Evolutionary conservation across 78 protist genomes (phyloP).

Genomic region (Chrysochromulina parva): DNA sequence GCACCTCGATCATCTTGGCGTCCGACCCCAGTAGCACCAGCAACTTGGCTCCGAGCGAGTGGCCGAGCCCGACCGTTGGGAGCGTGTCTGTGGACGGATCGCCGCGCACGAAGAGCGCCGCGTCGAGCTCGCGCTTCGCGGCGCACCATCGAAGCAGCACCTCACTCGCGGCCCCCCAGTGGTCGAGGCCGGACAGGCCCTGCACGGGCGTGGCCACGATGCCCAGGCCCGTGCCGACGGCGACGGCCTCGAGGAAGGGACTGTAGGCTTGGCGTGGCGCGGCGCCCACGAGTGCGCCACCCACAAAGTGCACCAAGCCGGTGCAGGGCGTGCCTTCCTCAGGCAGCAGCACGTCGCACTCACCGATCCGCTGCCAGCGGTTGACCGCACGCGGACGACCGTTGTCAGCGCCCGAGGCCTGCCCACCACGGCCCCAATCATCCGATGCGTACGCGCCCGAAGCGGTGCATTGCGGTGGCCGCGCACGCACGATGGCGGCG

Average conservation of each 20-base stretch:
- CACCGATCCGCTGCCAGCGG: background rate
- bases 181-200: background rate
- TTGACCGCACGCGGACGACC: background rate
- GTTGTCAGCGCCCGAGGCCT: background rate
- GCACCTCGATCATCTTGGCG: background rate
- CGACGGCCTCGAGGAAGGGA: background rate
- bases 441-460: background rate
- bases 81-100: background rate
- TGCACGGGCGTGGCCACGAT: background rate
- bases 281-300: conserved; percentile 5
- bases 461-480: background rate
- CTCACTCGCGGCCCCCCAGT: background rate
- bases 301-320: conserved; percentile 11
- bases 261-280: background rate
- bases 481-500: background rate
- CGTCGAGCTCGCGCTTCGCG: background rate
- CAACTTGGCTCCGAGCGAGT: conserved; percentile 14
- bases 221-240: background rate
- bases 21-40: background rate
- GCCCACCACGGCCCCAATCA: background rate
- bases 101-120: too few species aligned
- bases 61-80: background rate
- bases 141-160: background rate
- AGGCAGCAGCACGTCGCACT: background rate
- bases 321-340: too few species aligned